These are phyloP conservation scores for Claviceps pazoutovae DNA, from an alignment of 2,329 filamentous ascomycete genomes.

Conservation along the genomic window DNA sequence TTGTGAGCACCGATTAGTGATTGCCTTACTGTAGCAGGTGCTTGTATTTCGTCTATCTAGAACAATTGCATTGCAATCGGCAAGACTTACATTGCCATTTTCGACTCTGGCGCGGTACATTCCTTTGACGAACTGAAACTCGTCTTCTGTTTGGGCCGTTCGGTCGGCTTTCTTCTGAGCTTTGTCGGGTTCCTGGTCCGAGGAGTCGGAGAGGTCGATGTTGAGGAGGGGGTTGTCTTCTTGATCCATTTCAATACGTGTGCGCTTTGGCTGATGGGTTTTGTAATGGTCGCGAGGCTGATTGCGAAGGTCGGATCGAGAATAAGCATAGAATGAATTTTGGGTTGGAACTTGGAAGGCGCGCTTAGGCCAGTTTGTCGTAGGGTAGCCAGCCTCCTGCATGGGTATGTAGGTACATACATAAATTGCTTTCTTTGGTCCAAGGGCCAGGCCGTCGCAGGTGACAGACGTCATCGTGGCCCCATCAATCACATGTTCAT, in stretches of 20 bases:
- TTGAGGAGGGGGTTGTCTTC: slow-evolving; percentile 16
- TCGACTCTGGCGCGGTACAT: slow-evolving; percentile 35
- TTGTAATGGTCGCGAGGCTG: too few species aligned
- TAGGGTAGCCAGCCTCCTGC: too few species aligned
- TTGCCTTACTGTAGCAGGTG: not conserved
- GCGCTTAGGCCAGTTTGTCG: too few species aligned
- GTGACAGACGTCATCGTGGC: too few species aligned
- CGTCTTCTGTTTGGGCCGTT: slow-evolving; percentile 33
- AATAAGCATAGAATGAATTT: too few species aligned
- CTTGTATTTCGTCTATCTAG: not conserved
- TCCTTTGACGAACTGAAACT: slow-evolving; percentile 31
- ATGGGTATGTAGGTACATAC: too few species aligned
- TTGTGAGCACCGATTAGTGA: not conserved
- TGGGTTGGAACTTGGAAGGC: too few species aligned
- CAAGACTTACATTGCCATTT: slow-evolving; percentile 37
- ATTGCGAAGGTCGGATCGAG: too few species aligned
- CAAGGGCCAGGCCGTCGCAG: too few species aligned
- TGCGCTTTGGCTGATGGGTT: not conserved
- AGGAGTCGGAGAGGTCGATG: slow-evolving; percentile 18
- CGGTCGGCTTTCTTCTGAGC: slow-evolving; percentile 13
- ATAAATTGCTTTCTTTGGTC: too few species aligned
- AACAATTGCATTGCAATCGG: too few species aligned
- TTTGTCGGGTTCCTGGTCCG: slow-evolving; percentile 14
- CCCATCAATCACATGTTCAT: too few species aligned
- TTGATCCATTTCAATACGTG: slow-evolving; percentile 14